Evolutionary conservation across 495 filamentous ascomycete species (phyloP), one percentile per base, ranked within the genome.

Genomic region (Daldinia vernicosa): DNA sequence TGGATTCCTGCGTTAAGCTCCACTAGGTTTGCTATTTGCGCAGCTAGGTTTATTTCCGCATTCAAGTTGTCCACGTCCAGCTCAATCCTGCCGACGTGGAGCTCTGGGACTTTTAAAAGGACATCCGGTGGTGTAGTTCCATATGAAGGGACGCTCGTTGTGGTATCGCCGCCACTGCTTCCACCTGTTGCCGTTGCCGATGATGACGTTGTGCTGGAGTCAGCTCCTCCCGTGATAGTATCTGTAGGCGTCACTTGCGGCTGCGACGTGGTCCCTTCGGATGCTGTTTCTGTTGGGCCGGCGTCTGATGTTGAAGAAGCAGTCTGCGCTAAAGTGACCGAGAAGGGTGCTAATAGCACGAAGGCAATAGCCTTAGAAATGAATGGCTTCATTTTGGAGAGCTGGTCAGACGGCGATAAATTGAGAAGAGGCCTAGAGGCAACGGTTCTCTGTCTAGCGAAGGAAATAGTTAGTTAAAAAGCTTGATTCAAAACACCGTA

Each of bases 31-130:
- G 85, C 86, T 27, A 89, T 78, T 40, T 86, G 79, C 56, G 86
- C 86, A 43, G 85, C 85, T 0, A 89, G 75, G 66, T 87, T 88
- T 71, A 89, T 74, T 59, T 88, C 84, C 3, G 85, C 86, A 62
- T 80, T 77, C 8, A 87, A 74, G 70, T 87, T 80, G 60, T 87
- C 84, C 11, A 87, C 84, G 68, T 83, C 81, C 0, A 89, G 81
- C 74, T 88, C 84, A 63, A 89, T 89, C 26, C 80, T 77, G 27
- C 82, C 82, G 14, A 89, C 85, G 27, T 80, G 81, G 5, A 89
- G 80, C 19, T 83, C 79, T 14, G 86, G 86, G 4, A 88, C 82
- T 58, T 82, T 83, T 52, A 89, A 80, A 27, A 78, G 77, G 27
- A 89, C 86, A 74, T 89, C 86, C 5, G 86, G 85, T 2, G 83